These are phyloP conservation scores for Salix brachista DNA, from an alignment of 345 rosid genomes.

Conservation along the genomic window DNA sequence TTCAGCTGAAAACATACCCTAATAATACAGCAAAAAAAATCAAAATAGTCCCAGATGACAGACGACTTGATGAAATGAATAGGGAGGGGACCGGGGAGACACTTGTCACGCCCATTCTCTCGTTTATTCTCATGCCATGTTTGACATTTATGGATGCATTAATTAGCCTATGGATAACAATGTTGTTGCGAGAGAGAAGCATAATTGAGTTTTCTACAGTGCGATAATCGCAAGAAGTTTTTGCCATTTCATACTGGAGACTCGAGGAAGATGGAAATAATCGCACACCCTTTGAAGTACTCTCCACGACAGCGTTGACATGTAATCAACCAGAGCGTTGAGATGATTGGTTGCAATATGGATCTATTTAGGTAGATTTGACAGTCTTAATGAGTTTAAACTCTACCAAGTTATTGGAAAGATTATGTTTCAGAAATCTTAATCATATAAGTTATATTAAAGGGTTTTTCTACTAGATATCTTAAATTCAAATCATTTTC, in stretches of 20 bases:
- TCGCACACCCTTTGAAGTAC: background rate
- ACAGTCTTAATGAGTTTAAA: no score
- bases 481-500: background rate
- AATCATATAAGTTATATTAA: no score
- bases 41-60: slow-evolving; percentile 2
- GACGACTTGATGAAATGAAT: slow-evolving; percentile 8
- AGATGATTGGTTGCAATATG: background rate
- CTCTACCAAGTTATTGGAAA: no score
- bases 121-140: background rate
- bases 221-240: background rate
- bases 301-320: no score
- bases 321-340: no score
- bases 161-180: background rate
- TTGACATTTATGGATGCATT: background rate
- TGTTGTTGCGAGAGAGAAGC: background rate
- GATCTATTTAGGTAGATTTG: background rate
- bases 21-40: background rate
- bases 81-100: background rate
- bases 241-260: background rate
- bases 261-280: background rate
- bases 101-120: background rate
- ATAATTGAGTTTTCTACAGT: background rate
- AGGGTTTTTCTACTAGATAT: background rate
- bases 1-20: background rate
- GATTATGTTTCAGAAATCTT: no score